Base-by-base conservation (phyloP, 2,329 filamentous ascomycete species). In the Paramyrothecium sp. region DNA sequence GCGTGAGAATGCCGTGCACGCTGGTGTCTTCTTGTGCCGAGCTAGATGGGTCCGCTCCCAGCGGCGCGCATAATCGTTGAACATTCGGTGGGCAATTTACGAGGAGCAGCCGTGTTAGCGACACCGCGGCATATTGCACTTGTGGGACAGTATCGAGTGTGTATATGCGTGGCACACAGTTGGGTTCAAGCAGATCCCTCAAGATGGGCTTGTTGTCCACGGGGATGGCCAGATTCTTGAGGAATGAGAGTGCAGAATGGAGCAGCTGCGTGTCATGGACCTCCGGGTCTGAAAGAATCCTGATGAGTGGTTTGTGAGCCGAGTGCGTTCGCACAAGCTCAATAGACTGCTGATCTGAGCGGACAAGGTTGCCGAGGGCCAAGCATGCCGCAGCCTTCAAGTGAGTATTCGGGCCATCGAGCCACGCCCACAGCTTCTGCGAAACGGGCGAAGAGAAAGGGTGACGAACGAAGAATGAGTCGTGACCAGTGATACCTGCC, bases 161-260 rank as follows among this genome's bases (percentile, higher is more conserved):
- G 78, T 83, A 85, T 53, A 88, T 73, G 2, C 78, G 77, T 0
- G 85, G 83, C 2, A 88, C 73, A 33, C 79, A 71, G 3, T 63
- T 56, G 0, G 72, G 63, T 7, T 76, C 73, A 3, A 87, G 72
- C 2, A 87, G 70, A 5, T 71, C 69, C 17, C 80, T 80, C 2
- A 89, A 73, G 0, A 71, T 51, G 2, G 75, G 60, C 67, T 86
- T 88, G 70, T 88, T 88, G 23, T 69, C 66, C 0, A 71, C 56
- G 0, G 85, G 83, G 53, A 89, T 84, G 23, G 85, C 82, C 10
- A 89, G 79, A 67, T 89, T 89, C 69, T 87, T 88, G 58, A 88
- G 78, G 64, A 87, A 87, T 8, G 83, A 81, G 19, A 89, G 74
- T 2, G 77, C 73, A 1, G 83, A 78, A 64, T 88, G 85, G 0